Evolutionary conservation across 1,139 yeast genomes (phyloP), one percentile per base, ranked within the genome.

Genomic region (Wickerhamomyces sp.): DNA sequence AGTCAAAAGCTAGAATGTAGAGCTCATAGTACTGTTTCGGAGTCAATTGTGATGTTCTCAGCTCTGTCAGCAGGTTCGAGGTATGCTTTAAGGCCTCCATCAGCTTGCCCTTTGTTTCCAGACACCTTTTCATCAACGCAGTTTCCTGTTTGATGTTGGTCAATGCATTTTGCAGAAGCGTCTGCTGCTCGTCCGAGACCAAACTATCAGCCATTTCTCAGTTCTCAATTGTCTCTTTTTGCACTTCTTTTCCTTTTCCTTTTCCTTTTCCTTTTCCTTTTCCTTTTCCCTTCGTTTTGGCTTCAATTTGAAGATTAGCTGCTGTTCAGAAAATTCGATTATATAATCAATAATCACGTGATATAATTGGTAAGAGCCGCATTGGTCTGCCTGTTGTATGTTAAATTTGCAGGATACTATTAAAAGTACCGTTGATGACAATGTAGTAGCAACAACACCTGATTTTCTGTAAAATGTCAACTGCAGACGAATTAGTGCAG

Each of bases 1-100:
- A 82, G 61, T 92, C 98, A 55, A 84, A 90, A 2, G 85, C 81
- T 38, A 84, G 72, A 58, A 88, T 86, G 63, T 92, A 92, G 36
- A 94, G 66, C 61, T 92, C 98, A 60, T 92, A 92, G 67, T 92
- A 92, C 59, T 87, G 95, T 60, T 90, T 90, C 1, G 98, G 98
- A 3, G 88, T 73, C 47, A 89, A 68, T 37, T 73, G 71, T 37
- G 81, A 78, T 10, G 92, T 84, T 40, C 97, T 70, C 38, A 92
- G 67, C 60, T 92, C 97, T 29, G 82, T 81, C 40, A 92, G 69
- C 65, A 89, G 78, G 38, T 85, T 78, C 26, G 95, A 81, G 37
- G 95, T 88, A 57, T 89, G 95, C 53, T 89, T 89, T 45, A 92
- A 67, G 1, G 96, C 95, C 55, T 84, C 96, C 76, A 92, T 79